Evolutionary conservation across 2,329 filamentous ascomycete genomes (phyloP), one percentile per base, ranked within the genome.

Genomic region (Fusarium sp.): DNA sequence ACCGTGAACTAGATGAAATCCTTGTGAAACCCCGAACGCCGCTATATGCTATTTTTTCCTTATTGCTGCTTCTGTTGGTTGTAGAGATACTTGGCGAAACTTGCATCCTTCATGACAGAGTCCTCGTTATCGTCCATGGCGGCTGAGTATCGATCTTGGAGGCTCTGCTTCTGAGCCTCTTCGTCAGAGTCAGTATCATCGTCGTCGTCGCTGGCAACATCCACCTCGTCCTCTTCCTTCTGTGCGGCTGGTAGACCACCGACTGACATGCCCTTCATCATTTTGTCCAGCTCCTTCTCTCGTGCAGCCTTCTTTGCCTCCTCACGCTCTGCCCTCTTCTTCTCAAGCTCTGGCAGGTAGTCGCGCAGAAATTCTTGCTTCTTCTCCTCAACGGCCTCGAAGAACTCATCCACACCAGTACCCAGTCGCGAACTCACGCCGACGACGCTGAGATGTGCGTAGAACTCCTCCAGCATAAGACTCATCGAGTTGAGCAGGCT

Each of bases 401-500:
- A 98, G 83, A 99, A 99, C 30, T 97, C 94, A 66, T 97, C 93
- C 37, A 99, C 90, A 7, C 96, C 97, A 1, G 93, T 92, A 28
- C 96, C 96, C 0, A 96, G 94, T 90, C 97, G 96, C 12, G 95
- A 93, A 75, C 94, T 97, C 18, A 99, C 97, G 1, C 93, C 95
- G 1, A 99, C 96, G 13, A 99, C 94, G 79, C 91, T 97, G 38
- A 99, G 86, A 79, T 98, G 95, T 43, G 94, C 92, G 83, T 99
- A 99, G 80, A 99, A 99, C 81, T 99, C 96, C 79, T 99, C 96
- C 38, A 99, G 86, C 88, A 99, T 94, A 70, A 98, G 86, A 79
- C 94, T 97, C 96, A 99, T 99, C 79, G 94, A 97, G 86, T 98
- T 98, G 59, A 99, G 88, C 62, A 98, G 85, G 74, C 93, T 97